Base-by-base conservation (phyloP, 805 yeast species). In the Suhomyces faveliae region DNA sequence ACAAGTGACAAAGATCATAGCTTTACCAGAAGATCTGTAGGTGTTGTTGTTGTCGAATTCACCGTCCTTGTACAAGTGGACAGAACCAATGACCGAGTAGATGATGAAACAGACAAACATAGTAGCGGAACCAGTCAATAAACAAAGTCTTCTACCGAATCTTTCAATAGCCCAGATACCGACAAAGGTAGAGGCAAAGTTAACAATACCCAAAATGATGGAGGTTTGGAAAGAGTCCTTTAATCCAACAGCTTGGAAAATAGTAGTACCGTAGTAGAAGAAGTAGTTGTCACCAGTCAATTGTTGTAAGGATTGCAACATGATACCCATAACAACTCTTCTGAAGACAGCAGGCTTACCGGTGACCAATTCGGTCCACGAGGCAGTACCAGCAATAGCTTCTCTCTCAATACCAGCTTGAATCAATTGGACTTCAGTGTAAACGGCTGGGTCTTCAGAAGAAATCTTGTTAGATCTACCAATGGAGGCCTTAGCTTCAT, bases 241-340 rank as follows among this genome's bases (percentile, higher is more conserved):
- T 51, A 82, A 57, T 41, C 86, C 85, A 48, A 79, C 83, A 48
- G 81, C 76, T 54, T 77, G 64, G 68, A 83, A 83, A 48, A 83
- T 69, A n/a, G 82, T 68, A 37, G 85, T 81, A 47, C 85, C 84
- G 56, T 82, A 83, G 62, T 82, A 83, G 68, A 83, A 82, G 64
- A 83, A 82, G 61, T 80, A 83, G 68, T 83, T 83, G 53, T 77
- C 73, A 65, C 87, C 87, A 30, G 84, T 76, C 50, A 82, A 70
- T 60, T 81, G 86, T 64, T 81, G 86, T 57, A 80, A 67, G 10
- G 79, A 67, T 46, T 62, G 64, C 46, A 62, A 57, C 43, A 61
- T 42, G 17, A 62, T 51, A 29, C 66, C 66, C 45, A 61, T 51
- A 20, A 60, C 21, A 25, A 62, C 63, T 48, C 66, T 48, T 43